phyloP scores from a whole-genome alignment of 2,329 filamentous ascomycete genomes.

The Aureobasidium sp. region DNA sequence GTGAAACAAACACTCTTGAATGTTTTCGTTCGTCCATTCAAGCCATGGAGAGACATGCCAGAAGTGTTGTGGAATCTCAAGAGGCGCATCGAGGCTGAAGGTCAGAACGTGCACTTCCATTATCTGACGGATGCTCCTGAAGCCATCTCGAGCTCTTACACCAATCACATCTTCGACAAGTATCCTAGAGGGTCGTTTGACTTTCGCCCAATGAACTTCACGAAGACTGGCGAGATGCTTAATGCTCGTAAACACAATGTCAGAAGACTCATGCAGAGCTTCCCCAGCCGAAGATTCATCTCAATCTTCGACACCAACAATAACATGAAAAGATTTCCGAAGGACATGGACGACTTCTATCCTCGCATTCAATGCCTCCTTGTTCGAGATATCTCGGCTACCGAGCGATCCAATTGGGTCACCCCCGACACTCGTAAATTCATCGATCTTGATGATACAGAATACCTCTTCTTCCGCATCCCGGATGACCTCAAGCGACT shows the following conservation, averaged over 20 bases:
- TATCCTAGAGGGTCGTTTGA: slow-evolving; percentile 23
- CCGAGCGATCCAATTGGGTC: slow-evolving; percentile 20
- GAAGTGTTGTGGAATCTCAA: slow-evolving; percentile 16
- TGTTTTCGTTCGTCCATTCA: slow-evolving; percentile 18
- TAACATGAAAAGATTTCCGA: slow-evolving; percentile 18
- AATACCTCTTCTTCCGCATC: slow-evolving; percentile 18
- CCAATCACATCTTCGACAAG: slow-evolving; percentile 11
- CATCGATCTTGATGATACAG: slow-evolving; percentile 4
- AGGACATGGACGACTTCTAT: slow-evolving; percentile 16
- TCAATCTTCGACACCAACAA: slow-evolving; percentile 23
- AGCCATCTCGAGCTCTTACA: slow-evolving; percentile 17
- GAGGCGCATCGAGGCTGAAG: neutral
- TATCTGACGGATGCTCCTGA: slow-evolving; percentile 23
- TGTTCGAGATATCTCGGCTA: slow-evolving; percentile 20
- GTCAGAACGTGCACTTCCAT: slow-evolving; percentile 22
- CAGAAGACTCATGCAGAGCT: slow-evolving; percentile 19
- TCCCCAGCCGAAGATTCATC: slow-evolving; percentile 21
- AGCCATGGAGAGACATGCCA: slow-evolving; percentile 21
- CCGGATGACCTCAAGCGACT: slow-evolving; percentile 18
- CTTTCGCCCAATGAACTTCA: slow-evolving; percentile 20
- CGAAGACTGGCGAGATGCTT: slow-evolving; percentile 12
- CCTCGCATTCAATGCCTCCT: slow-evolving; percentile 23
- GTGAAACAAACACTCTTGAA: slow-evolving; percentile 19
- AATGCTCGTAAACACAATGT: slow-evolving; percentile 17
- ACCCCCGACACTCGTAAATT: slow-evolving; percentile 14